Conservation (phyloP, 23 red algal genomes). For the Gracilariopsis chorda region DNA sequence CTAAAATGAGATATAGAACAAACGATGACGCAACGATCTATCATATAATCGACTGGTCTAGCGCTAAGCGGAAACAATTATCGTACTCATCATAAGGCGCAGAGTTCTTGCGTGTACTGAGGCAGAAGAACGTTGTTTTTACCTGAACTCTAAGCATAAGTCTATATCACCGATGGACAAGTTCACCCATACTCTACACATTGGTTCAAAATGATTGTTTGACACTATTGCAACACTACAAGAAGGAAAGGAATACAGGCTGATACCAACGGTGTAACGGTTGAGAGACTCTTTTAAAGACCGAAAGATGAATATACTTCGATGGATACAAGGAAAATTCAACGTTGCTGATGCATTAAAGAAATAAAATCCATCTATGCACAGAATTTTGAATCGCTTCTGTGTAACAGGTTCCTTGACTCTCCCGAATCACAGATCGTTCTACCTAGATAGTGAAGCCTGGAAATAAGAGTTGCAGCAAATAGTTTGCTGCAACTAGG, state of each 20-base stretch:
- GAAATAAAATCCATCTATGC: no score
- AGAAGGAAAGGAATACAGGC: neutral
- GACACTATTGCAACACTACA: neutral
- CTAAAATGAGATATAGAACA: neutral
- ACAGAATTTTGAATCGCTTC: no score
- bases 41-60: conserved; percentile 7
- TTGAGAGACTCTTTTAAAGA: neutral
- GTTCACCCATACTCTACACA: neutral
- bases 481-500: no score
- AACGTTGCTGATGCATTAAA: neutral
- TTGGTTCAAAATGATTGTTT: neutral
- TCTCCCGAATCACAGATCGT: no score
- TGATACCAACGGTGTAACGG: neutral
- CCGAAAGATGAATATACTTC: neutral
- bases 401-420: no score
- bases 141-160: no score
- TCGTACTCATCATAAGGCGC: conserved; percentile 12
- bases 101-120: neutral
- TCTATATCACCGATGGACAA: neutral
- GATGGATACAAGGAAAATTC: neutral
- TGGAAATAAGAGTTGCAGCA: no score
- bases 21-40: neutral
- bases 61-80: neutral
- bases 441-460: no score
- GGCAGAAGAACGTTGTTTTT: neutral